Conservation (phyloP, 208 protist genomes). For the Trypanosoma brucei region DNA sequence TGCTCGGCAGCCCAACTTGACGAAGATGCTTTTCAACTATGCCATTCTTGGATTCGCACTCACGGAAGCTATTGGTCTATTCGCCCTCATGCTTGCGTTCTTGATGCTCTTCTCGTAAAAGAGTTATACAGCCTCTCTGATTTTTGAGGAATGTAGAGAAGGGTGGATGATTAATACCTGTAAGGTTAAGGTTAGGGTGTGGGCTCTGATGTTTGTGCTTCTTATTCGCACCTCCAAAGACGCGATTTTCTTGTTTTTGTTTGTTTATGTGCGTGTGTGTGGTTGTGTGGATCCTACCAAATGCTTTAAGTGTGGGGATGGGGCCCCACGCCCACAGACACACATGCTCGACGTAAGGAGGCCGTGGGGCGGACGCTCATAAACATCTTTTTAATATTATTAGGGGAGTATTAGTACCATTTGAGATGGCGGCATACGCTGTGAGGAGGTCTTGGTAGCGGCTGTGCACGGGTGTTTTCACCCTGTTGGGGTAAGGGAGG, state of each 20-base stretch:
- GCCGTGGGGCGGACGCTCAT: too few species aligned
- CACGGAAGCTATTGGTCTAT: slow-evolving; percentile 77
- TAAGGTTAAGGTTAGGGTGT: too few species aligned
- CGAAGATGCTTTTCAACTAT: slow-evolving; percentile 78
- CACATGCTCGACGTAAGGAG: too few species aligned
- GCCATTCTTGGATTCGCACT: slow-evolving; percentile 79
- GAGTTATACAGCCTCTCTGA: neutral
- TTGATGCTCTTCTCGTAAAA: slow-evolving; percentile 77
- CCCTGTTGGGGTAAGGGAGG: too few species aligned
- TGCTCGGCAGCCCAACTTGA: slow-evolving; percentile 73
- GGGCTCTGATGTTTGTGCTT: neutral
- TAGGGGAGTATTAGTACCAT: too few species aligned
- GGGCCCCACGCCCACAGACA: too few species aligned
- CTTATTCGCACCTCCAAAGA: neutral
- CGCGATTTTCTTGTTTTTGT: neutral
- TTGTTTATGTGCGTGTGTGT: slow-evolving; percentile 1
- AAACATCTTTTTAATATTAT: too few species aligned
- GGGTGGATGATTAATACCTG: too few species aligned
- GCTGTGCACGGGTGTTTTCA: too few species aligned
- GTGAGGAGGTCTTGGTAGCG: too few species aligned
- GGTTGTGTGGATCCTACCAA: neutral
- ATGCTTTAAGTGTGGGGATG: neutral
- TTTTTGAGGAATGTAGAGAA: too few species aligned
- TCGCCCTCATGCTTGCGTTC: slow-evolving; percentile 73
- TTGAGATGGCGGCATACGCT: too few species aligned